These are phyloP conservation scores for Turnera subulata DNA, from an alignment of 345 rosid genomes.

Conservation along the genomic window DNA sequence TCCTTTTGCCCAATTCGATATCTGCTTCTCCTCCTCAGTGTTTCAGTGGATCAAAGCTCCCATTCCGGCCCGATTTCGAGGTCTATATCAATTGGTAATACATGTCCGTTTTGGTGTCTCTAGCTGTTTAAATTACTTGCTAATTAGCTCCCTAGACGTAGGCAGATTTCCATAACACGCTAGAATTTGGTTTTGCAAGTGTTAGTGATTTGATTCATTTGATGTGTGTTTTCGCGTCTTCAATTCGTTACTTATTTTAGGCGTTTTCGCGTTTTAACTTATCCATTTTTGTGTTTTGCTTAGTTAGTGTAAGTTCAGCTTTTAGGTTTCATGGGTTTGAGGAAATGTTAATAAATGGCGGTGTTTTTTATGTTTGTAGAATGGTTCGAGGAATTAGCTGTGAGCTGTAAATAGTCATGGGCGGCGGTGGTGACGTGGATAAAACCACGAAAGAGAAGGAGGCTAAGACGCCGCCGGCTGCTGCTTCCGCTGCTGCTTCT, in stretches of 20 bases:
- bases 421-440: slow-evolving; percentile 56
- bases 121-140: too few relatives aligned
- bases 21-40: not conserved
- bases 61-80: not conserved
- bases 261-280: too few relatives aligned
- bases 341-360: not conserved
- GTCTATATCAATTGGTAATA: slow-evolving; percentile 4
- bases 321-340: not conserved
- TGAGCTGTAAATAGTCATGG: slow-evolving; percentile 43
- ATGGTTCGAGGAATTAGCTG: slow-evolving; percentile 35
- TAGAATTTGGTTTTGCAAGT: too few relatives aligned
- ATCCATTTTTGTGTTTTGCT: not conserved
- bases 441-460: slow-evolving; percentile 76
- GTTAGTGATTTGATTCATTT: too few relatives aligned
- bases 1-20: not conserved
- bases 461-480: slow-evolving; percentile 45
- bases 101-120: too few relatives aligned
- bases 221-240: too few relatives aligned
- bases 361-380: slow-evolving; percentile 29
- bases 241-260: too few relatives aligned
- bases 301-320: not conserved
- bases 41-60: slow-evolving; percentile 9
- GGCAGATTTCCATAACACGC: too few relatives aligned
- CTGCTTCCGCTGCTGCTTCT: slow-evolving; percentile 42
- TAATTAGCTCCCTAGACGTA: too few relatives aligned